Percentiles rank a stretch among this genome's conserved stretches.
Conservation (phyloP, 208 protist species). For the Leptomonas pyrrhocoris region DNA sequence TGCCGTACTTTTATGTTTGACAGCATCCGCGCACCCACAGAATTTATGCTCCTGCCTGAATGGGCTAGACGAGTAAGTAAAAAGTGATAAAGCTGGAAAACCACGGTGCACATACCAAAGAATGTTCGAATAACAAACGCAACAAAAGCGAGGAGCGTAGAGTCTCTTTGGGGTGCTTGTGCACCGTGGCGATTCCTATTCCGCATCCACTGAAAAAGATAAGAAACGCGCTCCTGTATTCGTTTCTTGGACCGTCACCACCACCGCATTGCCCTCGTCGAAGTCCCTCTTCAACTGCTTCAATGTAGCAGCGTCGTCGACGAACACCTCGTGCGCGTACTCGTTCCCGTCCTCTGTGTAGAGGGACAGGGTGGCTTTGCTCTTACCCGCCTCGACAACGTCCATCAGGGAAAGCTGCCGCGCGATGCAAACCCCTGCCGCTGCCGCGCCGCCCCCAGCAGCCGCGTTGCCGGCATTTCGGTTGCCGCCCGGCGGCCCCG, state of each 20-base stretch:
- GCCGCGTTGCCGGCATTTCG: not conserved
- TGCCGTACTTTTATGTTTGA: no score
- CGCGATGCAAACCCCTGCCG: no score
- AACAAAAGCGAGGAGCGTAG: not conserved
- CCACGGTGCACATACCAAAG: no score
- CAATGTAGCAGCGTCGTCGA: conserved; percentile 19
- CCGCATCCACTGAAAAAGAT: conserved; percentile 24
- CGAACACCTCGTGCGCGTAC: conserved; percentile 30
- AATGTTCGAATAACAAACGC: not conserved
- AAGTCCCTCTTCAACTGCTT: conserved; percentile 17
- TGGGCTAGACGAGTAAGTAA: no score
- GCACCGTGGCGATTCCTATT: conserved; percentile 4
- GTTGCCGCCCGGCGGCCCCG: not conserved
- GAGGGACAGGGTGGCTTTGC: conserved; percentile 24
- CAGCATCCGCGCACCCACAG: no score
- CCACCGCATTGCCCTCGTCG: conserved; percentile 15
- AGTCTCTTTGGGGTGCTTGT: not conserved
- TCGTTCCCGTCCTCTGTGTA: conserved; percentile 33
- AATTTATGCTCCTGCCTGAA: no score
- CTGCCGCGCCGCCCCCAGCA: not conserved
- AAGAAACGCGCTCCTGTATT: conserved; percentile 19
- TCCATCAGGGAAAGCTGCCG: conserved; percentile 34
- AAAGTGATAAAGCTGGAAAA: no score
- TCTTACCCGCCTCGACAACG: conserved; percentile 19
- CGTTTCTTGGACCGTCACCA: conserved; percentile 29